Evolutionary conservation across 164 flowering plant species (phyloP), one percentile per base, ranked within the genome.

Genomic region (Litsea cubeba): DNA sequence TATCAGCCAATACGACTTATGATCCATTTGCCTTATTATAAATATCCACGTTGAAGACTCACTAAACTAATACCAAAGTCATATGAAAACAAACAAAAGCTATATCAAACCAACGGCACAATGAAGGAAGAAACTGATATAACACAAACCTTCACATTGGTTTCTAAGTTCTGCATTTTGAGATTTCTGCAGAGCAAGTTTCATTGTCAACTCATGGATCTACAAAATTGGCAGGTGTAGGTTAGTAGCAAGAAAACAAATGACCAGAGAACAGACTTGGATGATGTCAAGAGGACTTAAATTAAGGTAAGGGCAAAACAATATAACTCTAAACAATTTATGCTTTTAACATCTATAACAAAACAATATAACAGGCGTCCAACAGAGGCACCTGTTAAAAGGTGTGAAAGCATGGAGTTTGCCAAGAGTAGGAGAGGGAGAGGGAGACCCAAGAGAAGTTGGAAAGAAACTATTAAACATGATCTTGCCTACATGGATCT

Each of bases 141-240:
- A 72, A 62, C 14, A 81, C 88, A 71, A 20, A 94, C 99, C 98
- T 90, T 94, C 97, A 82, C 87, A 89, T 78, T 94, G 97, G 82
- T 77, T 86, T 77, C 88, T 85, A 71, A 96, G 88, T 73, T 94
- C 96, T 62, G 88, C 83, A 84, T 94, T 90, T 76, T 93, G 97
- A 54, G 97, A 87, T 86, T 87, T 96, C 74, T 94, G 98, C 80
- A 85, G 70, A 69, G 94, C 89, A 76, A 94, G 92, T 79, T 91
- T 92, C 94, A 90, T 85, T 4, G 84, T 74, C 73, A 94, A 82
- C 76, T 79, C 82, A 70, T 79, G 82, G 63, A 80, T 81, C 83
- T 81, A 75, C 72, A 76, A 65, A 75, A 60, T 64, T 22, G 68
- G n/a, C 32, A 67, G 12, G 60, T 54, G 60, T 20, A 17, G 60